Base-by-base conservation (phyloP, 257 asterid species). In the Solanum chmielewskii region DNA sequence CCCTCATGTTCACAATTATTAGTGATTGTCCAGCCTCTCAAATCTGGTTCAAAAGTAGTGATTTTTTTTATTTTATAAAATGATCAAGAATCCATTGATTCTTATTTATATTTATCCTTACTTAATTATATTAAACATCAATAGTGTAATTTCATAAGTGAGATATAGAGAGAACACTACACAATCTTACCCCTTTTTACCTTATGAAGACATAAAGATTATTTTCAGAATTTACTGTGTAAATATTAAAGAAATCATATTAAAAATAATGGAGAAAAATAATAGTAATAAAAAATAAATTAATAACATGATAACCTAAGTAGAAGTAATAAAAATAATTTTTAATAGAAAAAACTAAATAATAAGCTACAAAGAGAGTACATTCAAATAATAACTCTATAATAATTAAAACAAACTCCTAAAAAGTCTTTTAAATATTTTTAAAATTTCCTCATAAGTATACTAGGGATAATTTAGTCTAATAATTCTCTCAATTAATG, bases 201-300 rank as follows among this genome's bases (percentile, higher is more conserved):
- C 35, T 33, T 5, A 33, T 5, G 35, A 33, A 33, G 35, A 33
- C 35, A 33, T 0, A 33, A 3, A 33, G 6, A 33, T 33, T 33
- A 33, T 33, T 33, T 33, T 33, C 1, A 33, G 0, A 33, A 33
- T 33, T 33, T 1, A 33, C 1, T 33, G 35, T 33, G 0, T 0
- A 33, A 5, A 33, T 33, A 33, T 5, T 5, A 33, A 33, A 33
- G 35, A 33, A 56, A 56, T 56, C 64, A 56, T 56, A 56, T 4
- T 16, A 2, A 6, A 52, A 52, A 52, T 52, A 52, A 52, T 16
- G 23, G 21, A 49, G 21, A 52, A 52, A 16, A 52, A 18, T 47
- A 18, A 52, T 16, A 52, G 1, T 56, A 56, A 9, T 18, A 56
- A 56, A 3, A 33, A 33, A 33, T 33, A 18, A 18, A 56, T 10